Percentiles rank a stretch among this genome's conserved stretches.
These are phyloP conservation scores for Adansonia grandidieri DNA, from an alignment of 441 rosid genomes.

Conservation along the genomic window DNA sequence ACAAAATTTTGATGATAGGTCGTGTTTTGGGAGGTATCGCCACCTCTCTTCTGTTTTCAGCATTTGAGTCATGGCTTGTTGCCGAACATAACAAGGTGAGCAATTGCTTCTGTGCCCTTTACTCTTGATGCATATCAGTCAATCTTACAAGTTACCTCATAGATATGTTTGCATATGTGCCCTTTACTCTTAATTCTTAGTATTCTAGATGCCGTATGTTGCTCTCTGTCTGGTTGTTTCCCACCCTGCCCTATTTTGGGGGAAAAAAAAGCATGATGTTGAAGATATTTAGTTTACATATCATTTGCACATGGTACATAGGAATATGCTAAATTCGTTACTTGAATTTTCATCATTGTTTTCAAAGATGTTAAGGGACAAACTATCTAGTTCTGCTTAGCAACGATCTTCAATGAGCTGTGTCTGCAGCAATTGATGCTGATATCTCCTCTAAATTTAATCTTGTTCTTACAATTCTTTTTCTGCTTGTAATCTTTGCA, in stretches of 20 bases:
- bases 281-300: not conserved
- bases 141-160: not conserved
- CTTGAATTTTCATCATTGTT: not conserved
- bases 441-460: not conserved
- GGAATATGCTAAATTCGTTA: not conserved
- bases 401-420: too few relatives aligned
- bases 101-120: conserved; percentile 7
- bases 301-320: not conserved
- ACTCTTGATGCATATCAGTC: not conserved
- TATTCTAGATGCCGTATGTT: not conserved
- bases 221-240: not conserved
- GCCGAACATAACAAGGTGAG: conserved; percentile 96
- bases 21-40: conserved; percentile 97
- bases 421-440: not conserved
- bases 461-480: not conserved
- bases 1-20: conserved; percentile 88
- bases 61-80: conserved; percentile 98
- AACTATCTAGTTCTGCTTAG: not conserved
- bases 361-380: not conserved
- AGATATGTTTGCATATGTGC: not conserved
- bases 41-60: conserved; percentile 89
- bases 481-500: conserved; percentile 39
- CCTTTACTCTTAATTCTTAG: not conserved
- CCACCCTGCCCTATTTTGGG: not conserved
- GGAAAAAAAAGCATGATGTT: not conserved